phyloP scores from a whole-genome alignment of 768 basidiomycete species.

The Termitomyces sp. region DNA sequence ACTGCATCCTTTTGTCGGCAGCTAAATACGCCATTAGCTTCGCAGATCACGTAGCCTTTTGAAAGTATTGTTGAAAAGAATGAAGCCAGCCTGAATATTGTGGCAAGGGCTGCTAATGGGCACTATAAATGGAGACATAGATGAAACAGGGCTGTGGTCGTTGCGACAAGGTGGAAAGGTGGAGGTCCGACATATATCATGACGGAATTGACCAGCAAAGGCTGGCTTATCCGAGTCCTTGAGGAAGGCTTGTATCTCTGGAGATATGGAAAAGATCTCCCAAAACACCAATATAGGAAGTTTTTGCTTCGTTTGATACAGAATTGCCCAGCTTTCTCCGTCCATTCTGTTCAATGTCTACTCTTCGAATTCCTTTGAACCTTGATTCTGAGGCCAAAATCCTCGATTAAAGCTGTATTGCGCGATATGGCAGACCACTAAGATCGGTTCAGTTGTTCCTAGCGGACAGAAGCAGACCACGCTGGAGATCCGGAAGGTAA shows the following conservation, averaged over 20 bases:
- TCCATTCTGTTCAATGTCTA: not conserved
- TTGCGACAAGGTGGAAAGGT: not conserved
- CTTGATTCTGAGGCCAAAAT: not conserved
- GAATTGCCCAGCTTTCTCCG: not conserved
- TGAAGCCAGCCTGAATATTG: not conserved
- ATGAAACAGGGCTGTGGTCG: not conserved
- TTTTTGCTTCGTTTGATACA: not conserved
- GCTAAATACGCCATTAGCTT: not conserved
- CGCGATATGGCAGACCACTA: not conserved
- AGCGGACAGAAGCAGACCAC: not conserved
- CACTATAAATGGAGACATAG: not conserved
- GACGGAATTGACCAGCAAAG: not conserved
- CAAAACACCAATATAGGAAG: not conserved
- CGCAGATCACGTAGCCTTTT: not conserved
- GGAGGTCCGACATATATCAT: not conserved
- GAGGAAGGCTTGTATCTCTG: not conserved
- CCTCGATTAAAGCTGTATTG: not conserved
- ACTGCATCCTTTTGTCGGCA: not conserved
- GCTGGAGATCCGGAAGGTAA: not conserved
- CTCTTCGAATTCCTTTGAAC: not conserved
- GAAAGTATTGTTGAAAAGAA: not conserved
- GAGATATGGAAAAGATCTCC: constrained; percentile 4
- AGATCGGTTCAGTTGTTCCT: constrained; percentile 1
- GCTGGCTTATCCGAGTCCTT: not conserved
- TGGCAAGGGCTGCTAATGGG: not conserved